Base-by-base conservation (phyloP, 1,284 basidiomycete genomes). In the Moesziomyces antarcticus region DNA sequence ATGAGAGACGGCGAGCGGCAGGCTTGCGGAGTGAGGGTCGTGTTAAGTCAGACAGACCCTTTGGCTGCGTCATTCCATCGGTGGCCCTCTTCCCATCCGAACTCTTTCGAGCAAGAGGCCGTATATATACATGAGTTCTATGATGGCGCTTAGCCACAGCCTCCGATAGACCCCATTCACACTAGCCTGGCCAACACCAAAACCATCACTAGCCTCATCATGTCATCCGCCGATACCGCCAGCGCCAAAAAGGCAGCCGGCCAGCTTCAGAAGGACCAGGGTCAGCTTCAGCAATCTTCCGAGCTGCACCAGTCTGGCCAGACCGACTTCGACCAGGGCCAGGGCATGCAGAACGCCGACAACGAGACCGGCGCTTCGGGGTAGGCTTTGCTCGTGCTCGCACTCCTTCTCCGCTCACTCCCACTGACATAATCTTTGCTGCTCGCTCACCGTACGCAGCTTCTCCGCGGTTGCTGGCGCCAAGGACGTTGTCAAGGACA, bases 221-320 rank as follows among this genome's bases (percentile, higher is more conserved):
- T 71, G 68, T 65, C 68, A 16, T 71, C 68, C 43, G 50, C 62
- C 52, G 62, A 71, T 44, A 58, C 57, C n/a, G 47, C 68, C 50
- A 57, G 58, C 24, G 68, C 68, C n/a, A 61, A 71, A 27, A 61
- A 65, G 48, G 68, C 68, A 20, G 68, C 68, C 16, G 68, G 68
- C 18, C 68, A 66, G 62, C 58, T 71, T 8, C 54, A 71, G 41
- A 52, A 65, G 46, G 55, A 71, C 30, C 54, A 54, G 27, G 68
- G 49, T 21, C 44, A 57, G 9, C 42, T 66, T 21, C 41, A 54
- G 7, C 57, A 46, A 30, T 53, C 53, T 7, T 25, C 56, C 42
- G 50, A 57, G 14, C 61, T 56, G 30, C 64, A 60, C 24, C n/a
- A 59, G 24, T 22, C 62, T 24, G 68, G 62, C 14, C 46, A 66